phyloP scores from a whole-genome alignment of 129 eudicot genomes.

The Artemisia annua region DNA sequence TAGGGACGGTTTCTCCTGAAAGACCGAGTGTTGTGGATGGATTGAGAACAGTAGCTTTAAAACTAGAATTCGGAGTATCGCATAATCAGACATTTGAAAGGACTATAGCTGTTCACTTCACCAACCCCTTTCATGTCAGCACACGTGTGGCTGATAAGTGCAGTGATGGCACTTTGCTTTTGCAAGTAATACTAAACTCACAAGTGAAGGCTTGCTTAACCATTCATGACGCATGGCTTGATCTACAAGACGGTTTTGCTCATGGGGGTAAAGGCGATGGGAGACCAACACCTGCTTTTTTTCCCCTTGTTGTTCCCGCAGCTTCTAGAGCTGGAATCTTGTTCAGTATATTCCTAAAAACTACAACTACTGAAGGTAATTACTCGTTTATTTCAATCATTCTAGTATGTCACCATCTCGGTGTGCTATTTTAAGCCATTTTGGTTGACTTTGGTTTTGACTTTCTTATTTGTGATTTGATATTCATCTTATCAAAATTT shows the following conservation, averaged over 20 bases:
- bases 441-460: too few relatives aligned
- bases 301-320: conserved; percentile 80
- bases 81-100: conserved; percentile 91
- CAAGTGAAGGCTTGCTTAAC: conserved; percentile 88
- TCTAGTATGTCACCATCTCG: too few relatives aligned
- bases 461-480: too few relatives aligned
- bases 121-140: conserved; percentile 81
- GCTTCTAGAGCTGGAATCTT: conserved; percentile 78
- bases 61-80: conserved; percentile 93
- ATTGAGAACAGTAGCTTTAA: conserved; percentile 86
- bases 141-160: conserved; percentile 84
- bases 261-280: conserved; percentile 74
- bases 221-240: conserved; percentile 92
- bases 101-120: conserved; percentile 90
- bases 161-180: conserved; percentile 80
- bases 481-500: too few relatives aligned
- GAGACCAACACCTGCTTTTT: conserved; percentile 79
- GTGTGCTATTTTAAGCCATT: too few relatives aligned
- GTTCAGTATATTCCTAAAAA: conserved; percentile 63
- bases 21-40: conserved; percentile 88
- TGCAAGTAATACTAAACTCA: conserved; percentile 91
- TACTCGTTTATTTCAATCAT: background rate
- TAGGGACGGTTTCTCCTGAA: conserved; percentile 53
- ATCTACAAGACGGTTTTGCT: conserved; percentile 95
- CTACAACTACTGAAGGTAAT: conserved; percentile 45